Evolutionary conservation across 2,329 filamentous ascomycete genomes (phyloP).

Genomic region (Fusarium palustre): DNA sequence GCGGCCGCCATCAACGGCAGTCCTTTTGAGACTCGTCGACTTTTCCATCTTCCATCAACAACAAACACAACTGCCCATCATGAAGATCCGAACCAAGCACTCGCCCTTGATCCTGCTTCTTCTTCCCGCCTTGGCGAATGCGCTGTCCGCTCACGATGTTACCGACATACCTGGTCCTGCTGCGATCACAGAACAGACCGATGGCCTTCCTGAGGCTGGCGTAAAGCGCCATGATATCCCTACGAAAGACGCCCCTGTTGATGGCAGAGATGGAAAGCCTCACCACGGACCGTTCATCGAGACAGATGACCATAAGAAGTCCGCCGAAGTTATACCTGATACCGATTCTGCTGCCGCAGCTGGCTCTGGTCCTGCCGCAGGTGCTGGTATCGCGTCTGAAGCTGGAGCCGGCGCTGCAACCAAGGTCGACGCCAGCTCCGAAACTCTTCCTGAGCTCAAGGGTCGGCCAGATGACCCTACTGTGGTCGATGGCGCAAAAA

Average conservation of each 20-base stretch:
- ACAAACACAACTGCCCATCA: constrained; percentile 52
- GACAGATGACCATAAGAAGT: constrained; percentile 54
- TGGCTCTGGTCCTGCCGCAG: constrained; percentile 8
- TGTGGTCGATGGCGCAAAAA: constrained; percentile 69
- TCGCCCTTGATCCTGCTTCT: constrained; percentile 71
- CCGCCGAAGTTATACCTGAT: constrained; percentile 41
- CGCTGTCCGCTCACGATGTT: constrained; percentile 53
- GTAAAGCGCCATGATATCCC: constrained; percentile 56
- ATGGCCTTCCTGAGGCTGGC: constrained; percentile 43
- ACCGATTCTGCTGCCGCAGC: constrained; percentile 12
- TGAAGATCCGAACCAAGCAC: constrained; percentile 69
- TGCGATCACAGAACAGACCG: constrained; percentile 45
- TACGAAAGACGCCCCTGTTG: constrained; percentile 85
- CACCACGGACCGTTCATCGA: constrained; percentile 86
- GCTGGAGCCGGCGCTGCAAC: constrained; percentile 16
- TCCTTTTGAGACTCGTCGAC: constrained; percentile 16
- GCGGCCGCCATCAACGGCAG: constrained; percentile 29
- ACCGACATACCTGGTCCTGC: constrained; percentile 42
- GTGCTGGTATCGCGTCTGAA: constrained; percentile 3
- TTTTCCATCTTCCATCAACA: constrained; percentile 3
- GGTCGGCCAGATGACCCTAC: constrained; percentile 65
- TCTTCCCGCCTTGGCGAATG: constrained; percentile 65
- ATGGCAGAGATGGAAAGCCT: constrained; percentile 93
- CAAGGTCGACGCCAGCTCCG: constrained; percentile 49
- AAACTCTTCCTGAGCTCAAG: constrained; percentile 59